These are phyloP conservation scores for Croton laevigatus DNA, from an alignment of 441 rosid species.

Conservation along the genomic window DNA sequence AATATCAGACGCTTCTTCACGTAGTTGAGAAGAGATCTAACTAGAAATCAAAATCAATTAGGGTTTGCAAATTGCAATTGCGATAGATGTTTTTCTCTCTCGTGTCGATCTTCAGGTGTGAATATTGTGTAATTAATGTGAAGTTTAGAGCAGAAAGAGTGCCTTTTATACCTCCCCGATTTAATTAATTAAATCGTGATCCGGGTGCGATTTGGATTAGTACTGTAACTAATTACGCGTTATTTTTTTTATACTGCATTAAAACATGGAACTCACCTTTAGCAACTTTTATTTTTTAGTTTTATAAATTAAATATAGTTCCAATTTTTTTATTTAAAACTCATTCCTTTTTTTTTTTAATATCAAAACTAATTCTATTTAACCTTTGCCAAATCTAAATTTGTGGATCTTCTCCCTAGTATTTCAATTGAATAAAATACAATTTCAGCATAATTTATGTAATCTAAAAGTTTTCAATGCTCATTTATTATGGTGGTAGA, in stretches of 20 bases:
- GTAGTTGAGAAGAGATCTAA: neutral
- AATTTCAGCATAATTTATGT: too few relatives aligned
- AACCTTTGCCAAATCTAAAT: too few relatives aligned
- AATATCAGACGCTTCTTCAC: neutral
- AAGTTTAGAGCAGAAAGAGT: neutral
- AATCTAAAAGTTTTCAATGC: too few relatives aligned
- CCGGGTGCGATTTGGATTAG: neutral
- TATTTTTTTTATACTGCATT: neutral
- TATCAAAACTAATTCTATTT: too few relatives aligned
- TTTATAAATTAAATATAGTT: too few relatives aligned
- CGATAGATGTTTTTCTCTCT: neutral
- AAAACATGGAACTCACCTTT: neutral
- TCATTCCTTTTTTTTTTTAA: too few relatives aligned
- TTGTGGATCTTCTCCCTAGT: too few relatives aligned
- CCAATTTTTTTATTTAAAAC: too few relatives aligned
- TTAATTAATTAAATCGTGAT: neutral
- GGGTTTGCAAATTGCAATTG: slow-evolving; percentile 8
- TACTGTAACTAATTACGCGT: neutral
- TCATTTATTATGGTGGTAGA: too few relatives aligned
- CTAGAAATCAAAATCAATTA: neutral
- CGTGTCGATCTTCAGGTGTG: neutral
- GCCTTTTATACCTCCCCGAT: neutral
- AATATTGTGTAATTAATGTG: neutral
- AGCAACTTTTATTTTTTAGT: too few relatives aligned
- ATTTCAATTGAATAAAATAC: too few relatives aligned